Evolutionary conservation across 2,329 filamentous ascomycete species (phyloP), one percentile per base, ranked within the genome.

Genomic region (Elsinoe fawcettii): DNA sequence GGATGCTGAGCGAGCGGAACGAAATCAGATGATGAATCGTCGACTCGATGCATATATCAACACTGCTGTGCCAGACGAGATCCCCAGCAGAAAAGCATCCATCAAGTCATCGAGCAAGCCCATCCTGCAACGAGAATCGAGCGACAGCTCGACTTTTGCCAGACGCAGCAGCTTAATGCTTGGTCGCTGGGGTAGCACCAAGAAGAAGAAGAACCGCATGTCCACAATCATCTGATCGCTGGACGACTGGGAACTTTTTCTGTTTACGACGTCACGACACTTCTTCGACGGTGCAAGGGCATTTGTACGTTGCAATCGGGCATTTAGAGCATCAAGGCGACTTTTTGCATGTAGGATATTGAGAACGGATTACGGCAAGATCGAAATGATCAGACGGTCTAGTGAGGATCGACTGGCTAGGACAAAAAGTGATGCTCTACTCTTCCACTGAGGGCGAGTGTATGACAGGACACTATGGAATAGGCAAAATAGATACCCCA

Each of bases 21-120:
- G 62, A 36, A 63, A 66, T 12, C 62, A 64, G n/a, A 65, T 69
- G 30, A 68, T 66, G 64, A 70, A 70, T 61, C 65, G 67, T 25
- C 62, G 69, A n/a, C 60, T 71, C 22, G 60, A 64, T 47, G 53
- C 66, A 22, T 71, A 71, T 60, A 62, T 71, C 12, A 66, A 62
- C 30, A 62, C 59, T 14, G 54, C 54, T 5, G 54, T 49, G 14
- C 54, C 54, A 22, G 54, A 49, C n/a, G 43, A 47, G 11, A 47
- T 56, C n/a, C 54, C 54, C 22, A 36, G 39, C 22, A 12, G 54
- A 8, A 47, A 49, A 37, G 27, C 39, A 16, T 46, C 49, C 11
- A 39, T 53, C 49, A 53, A 53, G 11, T 18, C 8, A 8, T 36
- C 25, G 3, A 51, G 20, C 46, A 53, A 53, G 30, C 49, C 49